Base-by-base conservation (phyloP, 1,139 yeast genomes). In the Hansenula lynferdii region DNA sequence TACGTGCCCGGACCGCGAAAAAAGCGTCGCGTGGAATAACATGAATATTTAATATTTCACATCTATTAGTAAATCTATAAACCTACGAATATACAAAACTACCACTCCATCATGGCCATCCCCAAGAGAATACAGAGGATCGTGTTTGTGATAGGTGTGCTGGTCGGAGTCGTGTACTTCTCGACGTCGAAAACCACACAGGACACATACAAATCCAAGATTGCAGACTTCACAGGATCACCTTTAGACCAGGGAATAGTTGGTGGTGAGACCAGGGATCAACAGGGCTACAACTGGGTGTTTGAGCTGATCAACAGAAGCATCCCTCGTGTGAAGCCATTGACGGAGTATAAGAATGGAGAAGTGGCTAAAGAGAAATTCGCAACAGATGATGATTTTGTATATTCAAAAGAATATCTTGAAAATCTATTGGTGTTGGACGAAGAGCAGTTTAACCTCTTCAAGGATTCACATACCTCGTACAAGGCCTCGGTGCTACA, bases 281-380 rank as follows among this genome's bases (percentile, higher is more conserved):
- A 26, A 23, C 35, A 39, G 4, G 49, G 42, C 3, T 51, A 49
- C 24, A 45, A 50, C 21, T 51, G 55, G 56, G 44, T 62, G 8
- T 53, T 62, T 23, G 38, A 51, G 5, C 22, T 56, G 6, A 38
- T 63, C 22, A 45, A 44, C 8, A 45, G 47, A 3, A 43, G 48
- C 16, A 58, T 51, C 25, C 69, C 69, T 9, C 23, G 42, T 1
- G 48, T 53, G 1, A 41, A 38, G 0, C 56, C 53, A 4, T 42
- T 63, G 22, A 50, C 42, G 1, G 39, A 50, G 8, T 62, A 61
- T 39, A 44, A 45, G 11, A 36, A 46, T 20, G 60, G 47, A 11
- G 52, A 52, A 30, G 49, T 46, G 36, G 63, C 61, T 4, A 49
- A 49, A 38, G 57, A 63, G 41, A 57, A 51, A 40, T 64, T 64